Base-by-base conservation (phyloP, 2,329 filamentous ascomycete species). In the Sporothrix brunneoviolacea region DNA sequence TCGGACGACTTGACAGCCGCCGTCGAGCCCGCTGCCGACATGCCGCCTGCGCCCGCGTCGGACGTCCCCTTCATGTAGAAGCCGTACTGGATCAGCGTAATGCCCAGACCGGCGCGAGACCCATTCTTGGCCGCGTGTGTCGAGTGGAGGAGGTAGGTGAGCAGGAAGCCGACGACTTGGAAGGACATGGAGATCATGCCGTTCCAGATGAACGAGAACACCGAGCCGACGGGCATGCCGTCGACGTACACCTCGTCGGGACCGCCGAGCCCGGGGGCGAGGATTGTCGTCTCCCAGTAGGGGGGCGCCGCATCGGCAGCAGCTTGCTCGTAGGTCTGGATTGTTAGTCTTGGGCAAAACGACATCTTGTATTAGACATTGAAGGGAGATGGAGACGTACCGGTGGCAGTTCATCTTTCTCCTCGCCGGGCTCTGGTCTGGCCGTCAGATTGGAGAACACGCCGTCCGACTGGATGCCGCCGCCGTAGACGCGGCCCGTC, bases 241-340 rank as follows among this genome's bases (percentile, higher is more conserved):
- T 98, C 93, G 51, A 98, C 87, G 63, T 93, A 98, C 42, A 98
- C 91, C 67, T 98, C 93, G 64, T 97, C 91, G 35, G 84, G 82
- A n/a, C 86, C 87, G 47, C 86, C 86, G 57, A 93, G 82, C 50
- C 91, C 93, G 1, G 93, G 93, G 0, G 91, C 91, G 46, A 98
- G 79, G 57, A 98, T 96, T 0, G 93, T 97, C 6, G 93, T 98
- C 73, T 98, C 93, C 93, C 93, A 98, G 69, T 98, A 98, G 0
- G 93, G 93, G 1, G 93, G 93, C 42, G 93, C 93, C 21, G 90
- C 86, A 67, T 98, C 93, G 37, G 91, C 91, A 3, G 93, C 93
- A 15, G 93, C 93, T 80, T 97, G 91, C 76, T 98, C 93, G 67
- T 98, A 98, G 32, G 91, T 91, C 88, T 96, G 9, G 21, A 6